Evolutionary conservation across 2,329 filamentous ascomycete species (phyloP).

Genomic region (Chalara sp.): DNA sequence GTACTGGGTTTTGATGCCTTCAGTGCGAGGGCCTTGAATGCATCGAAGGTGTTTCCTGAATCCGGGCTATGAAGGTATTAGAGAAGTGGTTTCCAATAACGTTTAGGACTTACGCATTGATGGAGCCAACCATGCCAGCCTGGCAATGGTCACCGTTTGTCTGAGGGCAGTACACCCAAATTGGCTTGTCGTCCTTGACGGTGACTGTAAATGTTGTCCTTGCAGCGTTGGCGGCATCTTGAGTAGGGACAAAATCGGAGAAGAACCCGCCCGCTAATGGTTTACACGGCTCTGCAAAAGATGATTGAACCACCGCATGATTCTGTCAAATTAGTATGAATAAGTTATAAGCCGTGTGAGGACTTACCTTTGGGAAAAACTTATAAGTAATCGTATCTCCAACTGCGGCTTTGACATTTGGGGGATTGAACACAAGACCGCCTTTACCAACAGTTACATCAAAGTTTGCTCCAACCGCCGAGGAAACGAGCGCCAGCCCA

Average conservation of each 20-base stretch:
- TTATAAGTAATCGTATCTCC: conserved; percentile 25
- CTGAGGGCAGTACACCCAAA: conserved; percentile 33
- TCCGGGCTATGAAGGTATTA: conserved; percentile 2
- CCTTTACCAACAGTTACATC: conserved; percentile 23
- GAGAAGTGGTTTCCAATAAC: not conserved
- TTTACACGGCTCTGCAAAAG: conserved; percentile 31
- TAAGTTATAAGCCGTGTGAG: not conserved
- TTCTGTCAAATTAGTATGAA: not conserved
- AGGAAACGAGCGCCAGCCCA: too few species aligned
- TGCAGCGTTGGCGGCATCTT: conserved; percentile 27
- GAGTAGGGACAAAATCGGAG: conserved; percentile 49
- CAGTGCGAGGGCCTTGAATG: conserved; percentile 26
- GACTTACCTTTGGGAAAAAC: conserved; percentile 15
- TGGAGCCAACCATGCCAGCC: conserved; percentile 38
- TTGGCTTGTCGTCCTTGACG: conserved; percentile 32
- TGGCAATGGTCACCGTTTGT: conserved; percentile 33
- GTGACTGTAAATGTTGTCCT: conserved; percentile 35
- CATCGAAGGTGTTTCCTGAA: conserved; percentile 29
- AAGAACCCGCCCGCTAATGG: conserved; percentile 45
- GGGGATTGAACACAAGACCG: conserved; percentile 72
- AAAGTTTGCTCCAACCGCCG: too few species aligned
- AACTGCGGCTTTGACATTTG: conserved; percentile 21
- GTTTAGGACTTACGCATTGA: conserved; percentile 28
- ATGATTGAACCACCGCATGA: conserved; percentile 27
- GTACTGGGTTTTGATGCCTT: conserved; percentile 24